A percentile compares a stretch with the other conserved stretches of the same genome.
These are phyloP conservation scores for Mycena metata DNA, from an alignment of 768 basidiomycete species.

Conservation along the genomic window DNA sequence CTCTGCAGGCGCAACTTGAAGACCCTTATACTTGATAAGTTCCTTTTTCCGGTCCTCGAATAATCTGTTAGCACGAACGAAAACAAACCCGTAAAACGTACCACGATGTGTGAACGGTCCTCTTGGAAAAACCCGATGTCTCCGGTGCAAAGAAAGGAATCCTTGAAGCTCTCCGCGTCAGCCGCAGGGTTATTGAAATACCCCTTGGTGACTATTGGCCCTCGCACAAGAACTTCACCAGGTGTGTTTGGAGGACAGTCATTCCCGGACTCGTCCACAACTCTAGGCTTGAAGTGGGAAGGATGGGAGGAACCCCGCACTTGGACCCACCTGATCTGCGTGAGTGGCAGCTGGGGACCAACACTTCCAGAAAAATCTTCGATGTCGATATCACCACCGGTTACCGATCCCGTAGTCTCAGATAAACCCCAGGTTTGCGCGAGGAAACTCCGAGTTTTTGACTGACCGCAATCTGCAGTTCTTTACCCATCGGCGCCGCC, in stretches of 20 bases:
- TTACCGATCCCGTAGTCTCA: slow-evolving; percentile 26
- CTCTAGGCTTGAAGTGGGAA: slow-evolving; percentile 1
- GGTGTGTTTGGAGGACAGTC: slow-evolving; percentile 31
- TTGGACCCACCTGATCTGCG: slow-evolving; percentile 2
- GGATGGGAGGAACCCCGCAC: background rate
- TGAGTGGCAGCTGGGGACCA: slow-evolving; percentile 13
- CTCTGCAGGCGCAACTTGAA: slow-evolving; percentile 50
- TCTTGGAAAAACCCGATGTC: slow-evolving; percentile 34
- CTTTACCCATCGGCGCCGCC: slow-evolving; percentile 32
- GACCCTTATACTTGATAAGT: slow-evolving; percentile 40
- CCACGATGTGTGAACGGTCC: slow-evolving; percentile 28
- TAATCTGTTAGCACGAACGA: background rate
- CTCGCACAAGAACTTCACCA: slow-evolving; percentile 30
- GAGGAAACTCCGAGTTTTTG: slow-evolving; percentile 29
- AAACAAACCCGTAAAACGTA: background rate
- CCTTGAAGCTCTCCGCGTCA: slow-evolving; percentile 30
- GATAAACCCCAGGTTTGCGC: slow-evolving; percentile 34
- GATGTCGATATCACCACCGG: slow-evolving; percentile 12
- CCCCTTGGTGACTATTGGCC: slow-evolving; percentile 35
- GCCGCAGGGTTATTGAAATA: slow-evolving; percentile 38
- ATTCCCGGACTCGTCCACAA: slow-evolving; percentile 30
- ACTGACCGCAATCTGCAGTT: slow-evolving; percentile 24
- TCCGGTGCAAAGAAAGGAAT: slow-evolving; percentile 36
- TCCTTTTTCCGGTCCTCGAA: slow-evolving; percentile 43
- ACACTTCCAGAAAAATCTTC: slow-evolving; percentile 32